phyloP scores from a whole-genome alignment of 2,329 filamentous ascomycete species.

The Magnaporthiopsis rhizophila region DNA sequence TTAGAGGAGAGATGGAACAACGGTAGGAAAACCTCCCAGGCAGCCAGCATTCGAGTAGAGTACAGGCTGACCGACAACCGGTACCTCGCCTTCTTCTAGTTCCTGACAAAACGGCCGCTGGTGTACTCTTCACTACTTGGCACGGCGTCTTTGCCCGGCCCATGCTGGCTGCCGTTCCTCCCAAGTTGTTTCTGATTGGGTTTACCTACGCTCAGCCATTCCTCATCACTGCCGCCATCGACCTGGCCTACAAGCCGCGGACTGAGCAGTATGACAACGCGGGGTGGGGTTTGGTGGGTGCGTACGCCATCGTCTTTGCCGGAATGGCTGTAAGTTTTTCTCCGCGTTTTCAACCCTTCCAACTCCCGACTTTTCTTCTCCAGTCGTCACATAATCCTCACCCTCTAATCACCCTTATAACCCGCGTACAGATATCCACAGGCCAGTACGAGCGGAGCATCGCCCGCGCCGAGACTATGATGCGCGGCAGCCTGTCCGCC shows the following conservation, averaged over 20 bases:
- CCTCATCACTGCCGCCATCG: slow-evolving; percentile 25
- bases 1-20: slow-evolving; percentile 22
- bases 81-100: neutral
- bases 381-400: neutral
- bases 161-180: slow-evolving; percentile 22
- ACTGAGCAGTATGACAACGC: slow-evolving; percentile 15
- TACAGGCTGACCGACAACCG: too few relatives aligned
- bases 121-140: slow-evolving; percentile 18
- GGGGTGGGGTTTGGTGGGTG: slow-evolving; percentile 25
- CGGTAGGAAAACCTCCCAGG: neutral
- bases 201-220: slow-evolving; percentile 30
- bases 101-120: slow-evolving; percentile 14
- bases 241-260: slow-evolving; percentile 20
- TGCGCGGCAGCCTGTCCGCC: slow-evolving; percentile 7
- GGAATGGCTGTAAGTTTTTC: slow-evolving; percentile 1
- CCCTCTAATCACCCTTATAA: neutral
- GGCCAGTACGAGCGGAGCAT: slow-evolving; percentile 5
- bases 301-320: slow-evolving; percentile 19
- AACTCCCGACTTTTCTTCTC: neutral
- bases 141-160: slow-evolving; percentile 18
- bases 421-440: neutral
- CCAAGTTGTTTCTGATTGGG: slow-evolving; percentile 23
- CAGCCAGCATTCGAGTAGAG: too few relatives aligned
- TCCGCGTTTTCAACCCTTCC: neutral
- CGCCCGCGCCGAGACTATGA: slow-evolving; percentile 8